Percentiles rank a stretch among this genome's conserved stretches.
phyloP scores from a whole-genome alignment of 305 asterid genomes.

The Striga hermonthica region DNA sequence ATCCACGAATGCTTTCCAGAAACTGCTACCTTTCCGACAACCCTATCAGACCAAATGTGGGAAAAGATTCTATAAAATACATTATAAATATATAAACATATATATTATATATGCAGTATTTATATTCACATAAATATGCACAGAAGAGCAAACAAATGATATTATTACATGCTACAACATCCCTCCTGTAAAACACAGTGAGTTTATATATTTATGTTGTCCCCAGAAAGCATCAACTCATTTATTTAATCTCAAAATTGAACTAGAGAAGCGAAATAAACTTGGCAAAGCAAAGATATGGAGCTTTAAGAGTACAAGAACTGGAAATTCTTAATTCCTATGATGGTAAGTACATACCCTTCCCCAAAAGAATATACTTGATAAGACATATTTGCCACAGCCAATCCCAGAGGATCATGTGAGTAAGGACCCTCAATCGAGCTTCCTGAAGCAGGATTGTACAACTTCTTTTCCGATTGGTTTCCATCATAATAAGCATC shows the following conservation, averaged over 20 bases:
- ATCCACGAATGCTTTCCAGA: slow-evolving; percentile 92
- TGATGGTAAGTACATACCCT: slow-evolving; percentile 59
- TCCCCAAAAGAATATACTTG: slow-evolving; percentile 88
- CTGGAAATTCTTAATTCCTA: background rate
- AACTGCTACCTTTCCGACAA: slow-evolving; percentile 86
- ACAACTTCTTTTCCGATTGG: slow-evolving; percentile 40
- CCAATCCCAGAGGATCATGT: slow-evolving; percentile 75
- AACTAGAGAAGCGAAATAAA: slow-evolving; percentile 1
- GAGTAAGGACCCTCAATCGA: slow-evolving; percentile 49
- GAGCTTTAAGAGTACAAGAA: background rate
- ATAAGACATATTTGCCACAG: slow-evolving; percentile 84
- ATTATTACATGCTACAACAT: slow-evolving; percentile 8
- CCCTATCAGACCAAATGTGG: slow-evolving; percentile 45
- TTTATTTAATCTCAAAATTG: slow-evolving; percentile 9
- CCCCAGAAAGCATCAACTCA: slow-evolving; percentile 25
- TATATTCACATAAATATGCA: background rate
- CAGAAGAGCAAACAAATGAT: slow-evolving; percentile 9
- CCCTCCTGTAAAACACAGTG: background rate
- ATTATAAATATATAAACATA: no score
- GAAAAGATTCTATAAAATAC: background rate
- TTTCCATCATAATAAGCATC: slow-evolving; percentile 67
- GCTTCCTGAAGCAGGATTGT: slow-evolving; percentile 40
- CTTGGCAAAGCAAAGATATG: slow-evolving; percentile 26
- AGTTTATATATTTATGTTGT: slow-evolving; percentile 19
- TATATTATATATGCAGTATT: no score